Evolutionary conservation across 1,284 basidiomycete genomes (phyloP), one percentile per base, ranked within the genome.

Genomic region (Cutaneotrichosporon mucoides): DNA sequence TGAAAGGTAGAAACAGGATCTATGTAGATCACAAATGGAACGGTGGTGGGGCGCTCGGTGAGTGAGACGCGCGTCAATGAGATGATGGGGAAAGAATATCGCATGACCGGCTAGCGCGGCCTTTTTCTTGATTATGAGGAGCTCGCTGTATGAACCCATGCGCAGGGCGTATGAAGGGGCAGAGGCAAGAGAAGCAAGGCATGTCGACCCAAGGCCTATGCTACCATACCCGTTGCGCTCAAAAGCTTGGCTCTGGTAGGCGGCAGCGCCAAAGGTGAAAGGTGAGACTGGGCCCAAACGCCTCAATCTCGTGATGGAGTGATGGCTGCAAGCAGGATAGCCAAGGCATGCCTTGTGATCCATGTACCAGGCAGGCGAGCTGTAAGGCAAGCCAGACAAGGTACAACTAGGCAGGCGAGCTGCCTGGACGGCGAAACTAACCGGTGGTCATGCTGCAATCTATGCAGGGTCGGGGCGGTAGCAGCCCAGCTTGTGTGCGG

Each of bases 141-240:
- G 24, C 34, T 11, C 35, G 24, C 46, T 34, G 3, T 33, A 33
- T 12, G 13, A 10, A 48, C n/a, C 13, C 33, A 36, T 6, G 4
- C 7, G 33, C 13, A 33, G 46, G 6, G 13, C 33, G 7, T 13
- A 48, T 48, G 46, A 6, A 6, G 13, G 24, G 34, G 46, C 8
- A 3, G 12, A 48, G 46, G 46, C 13, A 40, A 38, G 38, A 38
- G 10, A 8, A 6, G 24, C n/a, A 51, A 40, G 48, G 49, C 49
- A 40, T 41, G n/a, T 24, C 24, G 16, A 51, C 49, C 49, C 49
- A 10, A 38, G 49, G 16, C 49, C 49, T 12, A 51, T 51, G 49
- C 49, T 51, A 51, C 49, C 49, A 51, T 33, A 51, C 38, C 49
- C 49, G 49, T 51, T 51, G 49, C 16, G 49, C 49, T 51, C 49